These are phyloP conservation scores for Colletotrichum sp. DNA, from an alignment of 2,329 filamentous ascomycete species.

Conservation along the genomic window DNA sequence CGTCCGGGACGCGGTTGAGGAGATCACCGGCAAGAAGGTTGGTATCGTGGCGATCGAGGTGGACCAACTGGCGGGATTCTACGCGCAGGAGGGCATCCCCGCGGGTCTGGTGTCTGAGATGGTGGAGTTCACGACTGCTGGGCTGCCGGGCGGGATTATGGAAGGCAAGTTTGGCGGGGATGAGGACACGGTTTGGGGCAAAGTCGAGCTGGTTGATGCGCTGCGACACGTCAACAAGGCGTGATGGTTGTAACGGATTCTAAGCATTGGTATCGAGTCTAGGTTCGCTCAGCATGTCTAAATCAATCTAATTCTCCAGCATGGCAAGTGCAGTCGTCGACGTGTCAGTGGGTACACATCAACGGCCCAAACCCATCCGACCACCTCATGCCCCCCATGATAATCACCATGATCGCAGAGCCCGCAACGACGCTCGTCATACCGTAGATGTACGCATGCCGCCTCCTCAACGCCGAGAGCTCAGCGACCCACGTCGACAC, in stretches of 20 bases:
- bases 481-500: conserved; percentile 73
- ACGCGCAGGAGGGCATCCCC: conserved; percentile 27
- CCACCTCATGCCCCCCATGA: conserved; percentile 82
- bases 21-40: conserved; percentile 29
- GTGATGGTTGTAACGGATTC: not conserved
- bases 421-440: conserved; percentile 62
- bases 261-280: not conserved
- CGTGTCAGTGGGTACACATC: conserved; percentile 38
- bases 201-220: conserved; percentile 29
- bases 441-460: conserved; percentile 73
- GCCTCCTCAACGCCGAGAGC: conserved; percentile 55
- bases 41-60: conserved; percentile 25
- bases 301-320: not conserved
- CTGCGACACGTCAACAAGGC: not conserved
- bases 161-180: conserved; percentile 25
- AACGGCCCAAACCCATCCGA: conserved; percentile 58
- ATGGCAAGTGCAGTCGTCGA: not conserved
- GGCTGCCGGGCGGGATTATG: conserved; percentile 28
- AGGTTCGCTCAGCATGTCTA: not conserved
- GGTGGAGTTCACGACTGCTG: conserved; percentile 10
- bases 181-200: conserved; percentile 27
- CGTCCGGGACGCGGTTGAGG: conserved; percentile 29
- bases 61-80: conserved; percentile 25
- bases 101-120: conserved; percentile 1
- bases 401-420: conserved; percentile 65